These are phyloP conservation scores for Omphalotus olearius DNA, from an alignment of 1,284 basidiomycete species.

Conservation along the genomic window DNA sequence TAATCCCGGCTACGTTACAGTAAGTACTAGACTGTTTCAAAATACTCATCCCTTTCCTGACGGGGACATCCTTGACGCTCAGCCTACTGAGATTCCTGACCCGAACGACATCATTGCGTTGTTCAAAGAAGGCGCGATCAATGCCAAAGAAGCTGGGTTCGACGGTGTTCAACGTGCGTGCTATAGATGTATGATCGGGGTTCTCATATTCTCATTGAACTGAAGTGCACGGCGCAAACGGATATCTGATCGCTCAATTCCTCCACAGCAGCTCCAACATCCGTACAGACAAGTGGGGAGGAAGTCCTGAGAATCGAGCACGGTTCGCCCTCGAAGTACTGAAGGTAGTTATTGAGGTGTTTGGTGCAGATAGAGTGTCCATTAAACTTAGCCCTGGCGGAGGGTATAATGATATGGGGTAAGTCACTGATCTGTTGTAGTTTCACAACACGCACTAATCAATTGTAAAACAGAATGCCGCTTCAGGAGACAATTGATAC, in stretches of 20 bases:
- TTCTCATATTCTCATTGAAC: neutral
- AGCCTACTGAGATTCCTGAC: constrained; percentile 39
- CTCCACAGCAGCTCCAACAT: constrained; percentile 47
- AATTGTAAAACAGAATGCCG: constrained; percentile 30
- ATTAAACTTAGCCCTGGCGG: constrained; percentile 47
- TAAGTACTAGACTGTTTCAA: neutral
- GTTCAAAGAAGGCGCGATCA: constrained; percentile 47
- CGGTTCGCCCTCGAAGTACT: constrained; percentile 32
- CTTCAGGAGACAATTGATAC: constrained; percentile 37
- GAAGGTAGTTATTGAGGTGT: constrained; percentile 40
- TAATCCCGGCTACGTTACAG: neutral
- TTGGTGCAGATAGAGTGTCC: constrained; percentile 43
- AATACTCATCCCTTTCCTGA: constrained; percentile 14
- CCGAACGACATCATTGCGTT: constrained; percentile 35
- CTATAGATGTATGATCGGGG: neutral
- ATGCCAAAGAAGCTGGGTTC: constrained; percentile 58
- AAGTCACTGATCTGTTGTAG: constrained; percentile 3
- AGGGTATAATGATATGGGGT: constrained; percentile 43
- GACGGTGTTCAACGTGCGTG: constrained; percentile 55
- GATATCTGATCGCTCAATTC: constrained; percentile 56
- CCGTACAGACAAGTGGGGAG: constrained; percentile 60
- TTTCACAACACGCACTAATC: neutral
- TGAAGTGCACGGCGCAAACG: constrained; percentile 35
- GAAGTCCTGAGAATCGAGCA: constrained; percentile 51
- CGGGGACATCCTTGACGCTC: neutral